phyloP scores from a whole-genome alignment of 75 land plant species.

The Cunninghamia lanceolata region DNA sequence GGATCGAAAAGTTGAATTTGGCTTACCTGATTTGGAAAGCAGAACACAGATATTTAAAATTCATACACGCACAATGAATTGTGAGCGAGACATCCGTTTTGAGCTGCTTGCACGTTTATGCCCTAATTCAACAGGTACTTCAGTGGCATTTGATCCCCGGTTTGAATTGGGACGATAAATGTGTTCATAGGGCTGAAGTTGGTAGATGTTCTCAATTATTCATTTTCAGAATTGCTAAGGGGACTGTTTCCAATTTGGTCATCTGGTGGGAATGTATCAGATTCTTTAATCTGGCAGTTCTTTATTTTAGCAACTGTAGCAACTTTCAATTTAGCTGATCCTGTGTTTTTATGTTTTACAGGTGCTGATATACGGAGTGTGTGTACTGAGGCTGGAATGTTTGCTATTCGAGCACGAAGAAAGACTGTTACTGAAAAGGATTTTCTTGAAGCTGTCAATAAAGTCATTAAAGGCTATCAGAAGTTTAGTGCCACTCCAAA shows the following conservation, averaged over 20 bases:
- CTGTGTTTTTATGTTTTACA: slow-evolving; percentile 16
- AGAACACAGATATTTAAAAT: slow-evolving; percentile 98
- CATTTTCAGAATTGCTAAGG: not conserved
- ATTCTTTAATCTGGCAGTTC: not conserved
- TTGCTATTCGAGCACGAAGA: slow-evolving; percentile 93
- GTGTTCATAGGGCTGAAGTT: not conserved
- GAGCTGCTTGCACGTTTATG: slow-evolving; percentile 95
- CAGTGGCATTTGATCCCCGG: not conserved
- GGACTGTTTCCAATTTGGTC: not conserved
- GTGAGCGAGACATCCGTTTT: slow-evolving; percentile 95
- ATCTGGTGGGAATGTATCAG: not conserved
- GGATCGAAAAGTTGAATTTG: slow-evolving; percentile 98
- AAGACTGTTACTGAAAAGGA: slow-evolving; percentile 99
- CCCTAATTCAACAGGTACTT: slow-evolving; percentile 93
- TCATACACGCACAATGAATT: slow-evolving; percentile 98
- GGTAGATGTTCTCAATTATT: not conserved
- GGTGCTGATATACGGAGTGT: slow-evolving; percentile 99
- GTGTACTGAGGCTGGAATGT: slow-evolving; percentile 99
- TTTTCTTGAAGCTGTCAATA: slow-evolving; percentile 96
- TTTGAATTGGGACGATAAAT: not conserved
- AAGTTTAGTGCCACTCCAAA: slow-evolving; percentile 99
- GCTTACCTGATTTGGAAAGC: slow-evolving; percentile 93
- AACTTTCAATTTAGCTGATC: not conserved
- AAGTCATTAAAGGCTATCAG: slow-evolving; percentile 97
- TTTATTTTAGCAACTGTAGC: not conserved